Evolutionary conservation across 2,329 filamentous ascomycete species (phyloP), one percentile per base, ranked within the genome.

Genomic region (Botrytis hyacinthi): DNA sequence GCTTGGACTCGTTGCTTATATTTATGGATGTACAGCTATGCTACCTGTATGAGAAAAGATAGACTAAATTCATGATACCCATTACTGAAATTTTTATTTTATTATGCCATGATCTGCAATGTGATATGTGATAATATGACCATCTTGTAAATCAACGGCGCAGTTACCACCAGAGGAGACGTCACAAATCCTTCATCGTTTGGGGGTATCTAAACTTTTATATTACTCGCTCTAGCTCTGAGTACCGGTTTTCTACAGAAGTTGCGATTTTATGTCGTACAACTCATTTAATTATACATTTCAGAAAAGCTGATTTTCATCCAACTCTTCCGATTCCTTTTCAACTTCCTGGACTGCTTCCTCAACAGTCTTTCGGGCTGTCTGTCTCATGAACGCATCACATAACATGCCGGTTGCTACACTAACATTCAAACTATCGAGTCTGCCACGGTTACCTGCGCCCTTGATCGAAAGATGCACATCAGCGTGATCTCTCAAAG

Each of bases 401-500:
- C 91, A 91, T 69, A 98, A 83, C 67, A 98, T 84, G 1, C 90
- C 94, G 10, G 93, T 90, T 1, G 96, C 95, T 32, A 97, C 95
- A 80, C 93, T 94, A 57, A 98, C 96, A 81, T 99, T 98, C 81
- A 99, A 83, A 81, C 94, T 97, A 82, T 98, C 95, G 4, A 99
- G 90, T 80, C 77, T 90, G 81, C 79, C 87, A 80, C 79, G 85
- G 75, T 80, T 84, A 10, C 73, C 74, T 67, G 73, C 72, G 60
- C 82, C 86, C 76, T 86, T 87, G 71, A 99, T 93, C 10, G 90
- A 88, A 7, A 91, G 78, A 77, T 90, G 86, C 44, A 85, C 85
- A 77, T 97, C 89, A 0, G 93, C 91, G 73, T 88, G 86, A 60
- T 87, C 88, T 77, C 88, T 89, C 74, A 96, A 83, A 73, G 87